These are phyloP conservation scores for Spergularia marina DNA, from an alignment of 148 eudicot genomes.

Conservation along the genomic window DNA sequence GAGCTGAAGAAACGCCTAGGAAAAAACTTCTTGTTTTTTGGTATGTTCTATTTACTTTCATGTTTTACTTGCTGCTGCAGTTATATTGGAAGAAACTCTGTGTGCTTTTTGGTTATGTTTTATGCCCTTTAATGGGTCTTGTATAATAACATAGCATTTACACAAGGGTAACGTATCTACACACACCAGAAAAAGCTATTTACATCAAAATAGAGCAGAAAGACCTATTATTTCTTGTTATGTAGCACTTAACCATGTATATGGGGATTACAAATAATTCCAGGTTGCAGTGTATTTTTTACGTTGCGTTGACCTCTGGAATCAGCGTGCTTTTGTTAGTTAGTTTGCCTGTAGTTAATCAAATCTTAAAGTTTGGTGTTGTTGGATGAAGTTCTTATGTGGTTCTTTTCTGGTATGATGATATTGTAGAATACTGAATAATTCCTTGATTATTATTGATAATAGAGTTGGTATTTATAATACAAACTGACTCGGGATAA, in stretches of 20 bases:
- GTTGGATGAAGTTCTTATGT: neutral
- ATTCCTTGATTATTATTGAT: too few species aligned
- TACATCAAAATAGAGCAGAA: neutral
- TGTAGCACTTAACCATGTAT: neutral
- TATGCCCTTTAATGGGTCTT: neutral
- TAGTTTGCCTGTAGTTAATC: neutral
- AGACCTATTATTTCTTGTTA: neutral
- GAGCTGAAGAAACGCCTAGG: conserved; percentile 88
- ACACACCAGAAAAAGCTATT: neutral
- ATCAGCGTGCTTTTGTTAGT: neutral
- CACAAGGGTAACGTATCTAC: neutral
- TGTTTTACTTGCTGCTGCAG: neutral
- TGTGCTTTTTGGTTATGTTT: neutral
- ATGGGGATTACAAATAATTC: neutral
- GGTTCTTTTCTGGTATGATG: neutral
- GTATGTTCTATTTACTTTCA: conserved; percentile 38
- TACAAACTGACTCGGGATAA: too few species aligned
- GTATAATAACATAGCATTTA: neutral
- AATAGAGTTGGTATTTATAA: too few species aligned
- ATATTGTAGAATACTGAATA: too few species aligned
- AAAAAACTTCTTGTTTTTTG: conserved; percentile 75
- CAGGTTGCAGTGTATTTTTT: neutral
- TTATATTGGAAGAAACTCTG: too few species aligned
- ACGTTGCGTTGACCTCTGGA: neutral
- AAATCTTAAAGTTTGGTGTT: neutral